A percentile compares a stretch with the other conserved stretches of the same genome.
Conservation (phyloP, 2,329 filamentous ascomycete genomes). For the Lasiodiplodia gonubiensis region DNA sequence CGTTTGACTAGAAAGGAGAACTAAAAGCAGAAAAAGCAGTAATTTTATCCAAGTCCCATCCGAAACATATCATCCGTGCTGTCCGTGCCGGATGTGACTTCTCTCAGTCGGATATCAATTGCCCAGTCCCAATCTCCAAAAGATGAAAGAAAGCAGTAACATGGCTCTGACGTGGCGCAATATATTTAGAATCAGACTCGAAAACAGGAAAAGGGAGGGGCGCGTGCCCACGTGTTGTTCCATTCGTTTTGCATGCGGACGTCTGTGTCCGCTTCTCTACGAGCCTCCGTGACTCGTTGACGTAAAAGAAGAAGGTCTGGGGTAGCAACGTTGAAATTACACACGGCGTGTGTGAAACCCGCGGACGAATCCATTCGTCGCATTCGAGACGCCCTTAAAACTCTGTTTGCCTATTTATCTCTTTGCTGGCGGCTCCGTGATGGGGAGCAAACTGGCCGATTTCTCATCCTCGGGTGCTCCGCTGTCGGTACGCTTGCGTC, state of each 20-base stretch:
- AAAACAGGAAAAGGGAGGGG: not conserved
- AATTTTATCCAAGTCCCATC: conserved; percentile 21
- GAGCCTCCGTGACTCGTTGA: not conserved
- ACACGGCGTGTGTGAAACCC: not conserved
- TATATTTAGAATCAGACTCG: not conserved
- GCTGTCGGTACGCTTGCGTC: conserved; percentile 40
- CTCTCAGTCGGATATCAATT: conserved; percentile 25
- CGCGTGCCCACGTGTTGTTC: not conserved
- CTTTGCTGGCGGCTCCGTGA: not conserved
- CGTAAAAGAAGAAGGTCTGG: not conserved
- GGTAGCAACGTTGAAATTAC: not conserved
- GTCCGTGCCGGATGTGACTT: conserved; percentile 20
- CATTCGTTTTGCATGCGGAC: not conserved
- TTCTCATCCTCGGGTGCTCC: conserved; percentile 17
- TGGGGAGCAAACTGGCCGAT: not conserved
- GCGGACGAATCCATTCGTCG: not conserved
- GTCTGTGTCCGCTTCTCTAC: not conserved
- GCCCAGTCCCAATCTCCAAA: not conserved
- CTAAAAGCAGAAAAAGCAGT: not conserved
- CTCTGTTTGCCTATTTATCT: not conserved
- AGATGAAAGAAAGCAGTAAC: not conserved
- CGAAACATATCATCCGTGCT: conserved; percentile 19
- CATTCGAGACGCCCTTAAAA: not conserved
- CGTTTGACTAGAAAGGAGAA: not conserved
- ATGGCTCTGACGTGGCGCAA: not conserved